A percentile compares a stretch with the other conserved stretches of the same genome.
Evolutionary conservation across 2,329 filamentous ascomycete genomes (phyloP).

Genomic region (Fusarium sp.): DNA sequence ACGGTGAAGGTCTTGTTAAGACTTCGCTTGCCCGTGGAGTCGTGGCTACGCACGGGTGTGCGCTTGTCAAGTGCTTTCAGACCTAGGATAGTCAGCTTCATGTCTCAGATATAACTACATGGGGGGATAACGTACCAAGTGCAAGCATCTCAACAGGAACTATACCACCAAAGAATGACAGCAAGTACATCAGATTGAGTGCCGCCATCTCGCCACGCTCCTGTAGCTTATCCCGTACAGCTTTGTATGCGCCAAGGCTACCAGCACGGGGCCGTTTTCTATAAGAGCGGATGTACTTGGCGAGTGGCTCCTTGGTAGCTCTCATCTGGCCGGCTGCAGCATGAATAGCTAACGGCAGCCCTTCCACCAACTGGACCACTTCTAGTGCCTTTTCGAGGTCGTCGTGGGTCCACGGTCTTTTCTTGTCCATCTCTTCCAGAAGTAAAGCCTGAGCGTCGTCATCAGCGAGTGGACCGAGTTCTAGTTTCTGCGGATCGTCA

Average conservation of each 20-base stretch:
- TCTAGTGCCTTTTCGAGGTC: constrained; percentile 41
- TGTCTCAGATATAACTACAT: neutral
- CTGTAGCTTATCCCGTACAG: constrained; percentile 42
- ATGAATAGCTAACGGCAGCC: constrained; percentile 43
- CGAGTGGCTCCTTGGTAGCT: constrained; percentile 44
- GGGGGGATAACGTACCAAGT: constrained; percentile 29
- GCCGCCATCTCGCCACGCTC: constrained; percentile 46
- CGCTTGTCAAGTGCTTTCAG: constrained; percentile 45
- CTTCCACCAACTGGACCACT: constrained; percentile 40
- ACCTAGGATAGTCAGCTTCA: constrained; percentile 21
- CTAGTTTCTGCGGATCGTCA: constrained; percentile 44
- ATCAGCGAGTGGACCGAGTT: constrained; percentile 40
- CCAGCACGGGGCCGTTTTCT: constrained; percentile 41
- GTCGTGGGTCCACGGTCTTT: constrained; percentile 43
- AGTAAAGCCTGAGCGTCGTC: constrained; percentile 38
- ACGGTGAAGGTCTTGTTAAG: constrained; percentile 48
- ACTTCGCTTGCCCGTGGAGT: constrained; percentile 40
- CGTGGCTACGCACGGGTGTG: constrained; percentile 42
- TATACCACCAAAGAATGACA: constrained; percentile 45
- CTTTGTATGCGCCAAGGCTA: constrained; percentile 44
- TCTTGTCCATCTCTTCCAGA: constrained; percentile 46
- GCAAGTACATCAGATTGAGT: constrained; percentile 47
- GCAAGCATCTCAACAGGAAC: constrained; percentile 47
- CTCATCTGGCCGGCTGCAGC: constrained; percentile 42
- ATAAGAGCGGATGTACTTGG: constrained; percentile 47